phyloP scores from a whole-genome alignment of 306 rosid species.

The Sechiopsis laciniata region DNA sequence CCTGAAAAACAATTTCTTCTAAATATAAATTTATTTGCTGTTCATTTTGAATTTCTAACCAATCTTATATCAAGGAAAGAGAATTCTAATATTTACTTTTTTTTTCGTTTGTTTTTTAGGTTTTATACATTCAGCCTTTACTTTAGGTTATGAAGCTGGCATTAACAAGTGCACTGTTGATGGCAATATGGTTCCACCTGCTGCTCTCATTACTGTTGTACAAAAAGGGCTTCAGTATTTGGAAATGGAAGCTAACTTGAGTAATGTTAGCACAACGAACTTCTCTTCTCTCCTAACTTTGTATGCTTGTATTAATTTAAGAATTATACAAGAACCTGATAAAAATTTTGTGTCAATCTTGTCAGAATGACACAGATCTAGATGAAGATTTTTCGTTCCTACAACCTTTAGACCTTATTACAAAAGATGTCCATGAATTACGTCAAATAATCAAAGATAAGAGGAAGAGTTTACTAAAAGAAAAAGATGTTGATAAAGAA shows the following conservation, averaged over 20 bases:
- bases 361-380: slow-evolving; percentile 83
- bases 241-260: slow-evolving; percentile 99
- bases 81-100: background rate
- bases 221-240: slow-evolving; percentile 95
- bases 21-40: background rate
- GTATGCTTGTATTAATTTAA: slow-evolving; percentile 15
- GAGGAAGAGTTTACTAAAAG: slow-evolving; percentile 54
- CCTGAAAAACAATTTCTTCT: slow-evolving; percentile 4
- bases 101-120: slow-evolving; percentile 40
- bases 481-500: slow-evolving; percentile 57
- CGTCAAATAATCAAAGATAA: slow-evolving; percentile 69
- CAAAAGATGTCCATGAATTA: slow-evolving; percentile 74
- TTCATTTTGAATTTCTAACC: background rate
- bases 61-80: background rate
- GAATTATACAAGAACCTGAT: slow-evolving; percentile 28
- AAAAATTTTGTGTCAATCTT: slow-evolving; percentile 59
- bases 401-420: slow-evolving; percentile 88
- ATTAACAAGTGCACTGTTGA: slow-evolving; percentile 76
- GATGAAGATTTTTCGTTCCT: slow-evolving; percentile 93
- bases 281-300: slow-evolving; percentile 14
- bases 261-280: slow-evolving; percentile 60
- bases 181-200: slow-evolving; percentile 85
- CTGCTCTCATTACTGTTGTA: slow-evolving; percentile 74
- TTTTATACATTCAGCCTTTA: slow-evolving; percentile 87
- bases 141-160: slow-evolving; percentile 91